Evolutionary conservation across 257 asterid genomes (phyloP).

Genomic region (Primulina eburnea): DNA sequence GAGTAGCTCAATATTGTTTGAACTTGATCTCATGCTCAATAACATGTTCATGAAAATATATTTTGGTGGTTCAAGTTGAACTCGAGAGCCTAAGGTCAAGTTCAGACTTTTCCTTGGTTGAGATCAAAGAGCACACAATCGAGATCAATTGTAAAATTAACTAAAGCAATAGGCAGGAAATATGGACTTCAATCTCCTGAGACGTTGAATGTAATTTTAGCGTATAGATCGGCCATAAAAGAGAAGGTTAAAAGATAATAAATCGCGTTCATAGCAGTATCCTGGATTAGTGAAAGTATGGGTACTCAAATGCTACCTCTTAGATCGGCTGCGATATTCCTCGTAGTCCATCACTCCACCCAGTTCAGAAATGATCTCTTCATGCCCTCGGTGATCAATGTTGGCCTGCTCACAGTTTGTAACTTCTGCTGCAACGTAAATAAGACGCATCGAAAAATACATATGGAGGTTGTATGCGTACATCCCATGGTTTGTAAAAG

Average conservation of each 20-base stretch:
- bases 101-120: background rate
- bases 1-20: background rate
- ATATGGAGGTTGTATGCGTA: slow-evolving; percentile 41
- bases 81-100: background rate
- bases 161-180: background rate
- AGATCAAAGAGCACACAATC: background rate
- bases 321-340: slow-evolving; percentile 85
- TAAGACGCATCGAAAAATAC: slow-evolving; percentile 77
- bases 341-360: slow-evolving; percentile 97
- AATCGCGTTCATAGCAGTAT: slow-evolving; percentile 13
- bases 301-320: slow-evolving; percentile 57
- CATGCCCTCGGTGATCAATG: slow-evolving; percentile 72
- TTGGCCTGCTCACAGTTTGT: slow-evolving; percentile 93
- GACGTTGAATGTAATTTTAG: background rate
- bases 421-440: slow-evolving; percentile 97
- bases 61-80: background rate
- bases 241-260: slow-evolving; percentile 1
- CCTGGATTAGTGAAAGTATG: slow-evolving; percentile 6
- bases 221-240: background rate
- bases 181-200: background rate
- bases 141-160: background rate
- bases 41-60: background rate
- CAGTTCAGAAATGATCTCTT: slow-evolving; percentile 81
- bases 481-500: slow-evolving; percentile 5
- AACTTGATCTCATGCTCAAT: background rate